Conservation (phyloP, 2,329 filamentous ascomycete genomes). For the Trichocomaceae sp. region DNA sequence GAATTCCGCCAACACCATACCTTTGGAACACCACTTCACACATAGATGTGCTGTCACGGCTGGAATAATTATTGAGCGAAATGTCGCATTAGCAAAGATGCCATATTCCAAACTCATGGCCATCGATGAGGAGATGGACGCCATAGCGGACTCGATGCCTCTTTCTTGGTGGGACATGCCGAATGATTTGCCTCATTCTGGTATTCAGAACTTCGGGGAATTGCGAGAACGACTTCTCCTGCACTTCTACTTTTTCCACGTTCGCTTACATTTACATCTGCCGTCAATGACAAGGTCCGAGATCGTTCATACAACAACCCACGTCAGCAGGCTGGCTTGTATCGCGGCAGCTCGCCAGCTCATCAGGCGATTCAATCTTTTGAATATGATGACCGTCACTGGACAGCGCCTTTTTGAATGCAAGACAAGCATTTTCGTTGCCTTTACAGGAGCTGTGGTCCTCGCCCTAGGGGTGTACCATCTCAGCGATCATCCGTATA, state of each 20-base stretch:
- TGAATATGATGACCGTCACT: neutral
- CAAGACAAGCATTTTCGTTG: constrained; percentile 1
- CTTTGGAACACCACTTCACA: neutral
- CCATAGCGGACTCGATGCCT: neutral
- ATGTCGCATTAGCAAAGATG: neutral
- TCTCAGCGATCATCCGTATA: neutral
- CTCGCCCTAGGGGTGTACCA: neutral
- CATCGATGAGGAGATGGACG: neutral
- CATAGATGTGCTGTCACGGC: neutral
- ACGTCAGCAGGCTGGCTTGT: constrained; percentile 1
- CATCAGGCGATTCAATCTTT: neutral
- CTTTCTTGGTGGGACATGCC: neutral
- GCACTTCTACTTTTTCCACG: constrained; percentile 1
- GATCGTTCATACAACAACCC: neutral
- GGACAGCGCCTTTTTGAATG: constrained; percentile 1
- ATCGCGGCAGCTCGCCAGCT: neutral
- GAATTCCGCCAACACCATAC: neutral
- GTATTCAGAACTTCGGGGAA: neutral
- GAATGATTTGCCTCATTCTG: neutral
- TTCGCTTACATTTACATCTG: constrained; percentile 2
- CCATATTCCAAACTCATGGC: neutral
- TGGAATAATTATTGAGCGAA: neutral
- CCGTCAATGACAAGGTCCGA: neutral
- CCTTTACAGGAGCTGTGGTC: constrained; percentile 1
- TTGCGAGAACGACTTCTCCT: constrained; percentile 1